A percentile compares a stretch with the other conserved stretches of the same genome.
phyloP scores from a whole-genome alignment of 164 flowering plant species.

The Warburgia ugandensis region DNA sequence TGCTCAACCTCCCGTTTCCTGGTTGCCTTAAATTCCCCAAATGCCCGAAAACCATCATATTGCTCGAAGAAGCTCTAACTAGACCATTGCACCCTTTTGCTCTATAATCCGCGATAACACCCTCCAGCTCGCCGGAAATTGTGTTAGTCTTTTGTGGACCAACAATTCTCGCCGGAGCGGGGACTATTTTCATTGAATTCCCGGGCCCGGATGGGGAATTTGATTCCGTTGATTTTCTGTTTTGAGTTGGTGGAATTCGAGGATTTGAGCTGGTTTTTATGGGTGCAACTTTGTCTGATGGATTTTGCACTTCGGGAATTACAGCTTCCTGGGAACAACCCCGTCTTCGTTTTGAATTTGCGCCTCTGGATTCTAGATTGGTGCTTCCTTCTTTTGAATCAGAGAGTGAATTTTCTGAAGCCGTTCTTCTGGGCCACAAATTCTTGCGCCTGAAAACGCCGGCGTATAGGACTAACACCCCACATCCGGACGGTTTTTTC shows the following conservation, averaged over 20 bases:
- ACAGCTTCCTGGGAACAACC: conserved; percentile 29
- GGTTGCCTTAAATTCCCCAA: conserved; percentile 71
- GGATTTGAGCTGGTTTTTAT: not conserved
- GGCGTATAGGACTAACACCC: conserved; percentile 27
- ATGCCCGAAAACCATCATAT: conserved; percentile 63
- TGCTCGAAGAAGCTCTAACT: conserved; percentile 79
- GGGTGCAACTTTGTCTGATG: not conserved
- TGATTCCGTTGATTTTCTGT: conserved; percentile 18
- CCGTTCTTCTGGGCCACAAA: conserved; percentile 41
- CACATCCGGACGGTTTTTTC: conserved; percentile 50
- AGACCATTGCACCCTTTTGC: conserved; percentile 26
- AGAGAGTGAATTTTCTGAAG: conserved; percentile 38
- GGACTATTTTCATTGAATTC: not conserved
- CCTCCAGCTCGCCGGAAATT: conserved; percentile 75
- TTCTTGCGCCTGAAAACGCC: conserved; percentile 44
- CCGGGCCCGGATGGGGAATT: conserved; percentile 1
- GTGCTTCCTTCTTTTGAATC: conserved; percentile 9
- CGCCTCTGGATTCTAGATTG: conserved; percentile 13
- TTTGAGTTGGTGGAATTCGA: conserved; percentile 7
- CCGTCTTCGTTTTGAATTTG: conserved; percentile 31
- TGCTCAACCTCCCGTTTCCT: conserved; percentile 13
- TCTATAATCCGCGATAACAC: conserved; percentile 55
- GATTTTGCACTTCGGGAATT: conserved; percentile 11
- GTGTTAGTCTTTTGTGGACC: conserved; percentile 41
- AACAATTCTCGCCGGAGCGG: conserved; percentile 10